These are phyloP conservation scores for Erucastrum elatum DNA, from an alignment of 345 rosid genomes.

Conservation along the genomic window DNA sequence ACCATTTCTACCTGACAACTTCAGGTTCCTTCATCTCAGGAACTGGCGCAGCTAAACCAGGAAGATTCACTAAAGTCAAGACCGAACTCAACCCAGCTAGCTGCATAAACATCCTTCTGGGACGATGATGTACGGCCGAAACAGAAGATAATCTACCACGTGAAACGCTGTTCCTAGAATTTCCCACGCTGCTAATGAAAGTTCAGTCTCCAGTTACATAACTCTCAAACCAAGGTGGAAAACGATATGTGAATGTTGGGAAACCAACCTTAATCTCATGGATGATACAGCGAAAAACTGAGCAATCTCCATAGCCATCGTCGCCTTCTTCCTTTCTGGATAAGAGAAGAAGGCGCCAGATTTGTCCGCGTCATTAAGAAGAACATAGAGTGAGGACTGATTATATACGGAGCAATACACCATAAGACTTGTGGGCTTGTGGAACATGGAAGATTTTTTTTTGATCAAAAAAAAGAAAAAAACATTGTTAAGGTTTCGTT, in stretches of 20 bases:
- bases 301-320: conserved; percentile 28
- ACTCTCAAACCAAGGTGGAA: too few species aligned
- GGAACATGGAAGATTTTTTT: conserved; percentile 1
- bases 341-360: conserved; percentile 7
- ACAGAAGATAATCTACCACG: conserved; percentile 7
- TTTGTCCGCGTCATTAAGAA: background rate
- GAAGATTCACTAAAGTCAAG: conserved; percentile 31
- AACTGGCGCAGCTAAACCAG: conserved; percentile 58
- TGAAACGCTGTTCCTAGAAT: conserved; percentile 21
- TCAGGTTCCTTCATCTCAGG: conserved; percentile 62
- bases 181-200: conserved; percentile 13
- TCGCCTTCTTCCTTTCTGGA: conserved; percentile 16
- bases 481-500: too few species aligned
- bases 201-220: conserved; percentile 3
- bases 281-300: conserved; percentile 8
- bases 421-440: background rate
- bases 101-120: conserved; percentile 55
- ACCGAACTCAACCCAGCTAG: conserved; percentile 50
- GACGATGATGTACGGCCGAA: conserved; percentile 31
- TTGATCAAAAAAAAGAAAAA: too few species aligned
- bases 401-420: conserved; percentile 16
- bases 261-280: conserved; percentile 14
- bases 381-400: background rate
- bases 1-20: conserved; percentile 57
- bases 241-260: background rate